A percentile compares a stretch with the other conserved stretches of the same genome.
Conservation (phyloP, 1,284 basidiomycete genomes). For the Lentinula novae-zelandiae region DNA sequence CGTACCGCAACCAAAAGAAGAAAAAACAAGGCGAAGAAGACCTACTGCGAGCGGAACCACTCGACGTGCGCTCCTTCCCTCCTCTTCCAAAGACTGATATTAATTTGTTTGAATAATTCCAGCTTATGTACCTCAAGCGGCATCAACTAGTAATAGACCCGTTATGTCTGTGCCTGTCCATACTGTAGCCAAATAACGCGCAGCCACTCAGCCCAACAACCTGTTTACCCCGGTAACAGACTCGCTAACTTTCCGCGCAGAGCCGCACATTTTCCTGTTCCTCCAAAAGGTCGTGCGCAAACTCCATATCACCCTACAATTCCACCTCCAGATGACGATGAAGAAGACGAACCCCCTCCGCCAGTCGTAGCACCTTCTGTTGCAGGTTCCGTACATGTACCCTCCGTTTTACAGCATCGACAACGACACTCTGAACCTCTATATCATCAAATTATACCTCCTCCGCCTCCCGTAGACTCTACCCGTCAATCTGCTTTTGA, state of each 20-base stretch:
- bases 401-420: neutral
- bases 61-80: neutral
- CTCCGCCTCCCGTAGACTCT: neutral
- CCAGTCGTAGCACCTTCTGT: neutral
- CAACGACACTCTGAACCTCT: neutral
- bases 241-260: constrained; percentile 5
- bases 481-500: constrained; percentile 2
- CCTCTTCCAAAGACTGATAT: too few species aligned
- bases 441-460: neutral
- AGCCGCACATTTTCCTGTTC: neutral
- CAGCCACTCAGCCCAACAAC: neutral
- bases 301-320: constrained; percentile 4
- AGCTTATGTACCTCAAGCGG: neutral
- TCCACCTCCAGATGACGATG: neutral
- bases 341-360: neutral
- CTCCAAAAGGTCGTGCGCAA: constrained; percentile 3
- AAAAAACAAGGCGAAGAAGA: neutral
- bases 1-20: neutral
- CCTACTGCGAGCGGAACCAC: neutral
- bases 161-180: neutral
- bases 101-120: neutral
- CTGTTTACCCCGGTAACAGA: neutral
- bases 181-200: neutral
- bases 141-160: neutral
- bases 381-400: neutral